These are phyloP conservation scores for Naganishia albida DNA, from an alignment of 1,284 basidiomycete genomes.

Conservation along the genomic window DNA sequence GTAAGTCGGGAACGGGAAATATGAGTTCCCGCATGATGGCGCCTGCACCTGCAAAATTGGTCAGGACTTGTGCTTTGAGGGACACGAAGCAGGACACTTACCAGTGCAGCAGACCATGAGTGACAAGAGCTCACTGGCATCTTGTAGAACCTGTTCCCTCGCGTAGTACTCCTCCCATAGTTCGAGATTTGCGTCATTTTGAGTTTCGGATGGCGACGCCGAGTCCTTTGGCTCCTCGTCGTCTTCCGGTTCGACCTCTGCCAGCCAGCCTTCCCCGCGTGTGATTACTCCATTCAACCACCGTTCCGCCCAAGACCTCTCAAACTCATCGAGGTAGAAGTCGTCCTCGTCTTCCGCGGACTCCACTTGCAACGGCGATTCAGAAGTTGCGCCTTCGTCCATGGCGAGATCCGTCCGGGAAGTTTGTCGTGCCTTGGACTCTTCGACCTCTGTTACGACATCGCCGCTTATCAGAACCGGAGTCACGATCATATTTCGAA, in stretches of 20 bases:
- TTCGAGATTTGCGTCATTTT: conserved; percentile 3
- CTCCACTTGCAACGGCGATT: not conserved
- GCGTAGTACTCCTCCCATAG: conserved; percentile 33
- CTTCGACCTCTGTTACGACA: conserved; percentile 8
- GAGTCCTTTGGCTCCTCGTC: conserved; percentile 34
- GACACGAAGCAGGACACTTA: conserved; percentile 38
- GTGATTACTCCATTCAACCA: conserved; percentile 51
- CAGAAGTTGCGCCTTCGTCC: not conserved
- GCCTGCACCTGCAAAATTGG: conserved; percentile 16
- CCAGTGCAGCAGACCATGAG: conserved; percentile 65
- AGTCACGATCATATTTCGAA: conserved; percentile 17
- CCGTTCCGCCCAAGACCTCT: conserved; percentile 53
- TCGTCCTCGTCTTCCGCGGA: not conserved
- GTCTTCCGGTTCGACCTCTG: conserved; percentile 38
- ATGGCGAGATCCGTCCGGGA: not conserved
- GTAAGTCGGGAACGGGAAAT: conserved; percentile 22
- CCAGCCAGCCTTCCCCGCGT: conserved; percentile 46
- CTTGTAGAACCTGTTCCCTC: conserved; percentile 58
- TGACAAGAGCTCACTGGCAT: conserved; percentile 67
- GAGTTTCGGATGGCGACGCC: conserved; percentile 9
- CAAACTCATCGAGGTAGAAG: conserved; percentile 48
- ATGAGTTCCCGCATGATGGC: conserved; percentile 28
- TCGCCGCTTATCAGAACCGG: conserved; percentile 14
- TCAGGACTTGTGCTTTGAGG: not conserved
- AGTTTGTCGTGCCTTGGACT: not conserved